A percentile compares a stretch with the other conserved stretches of the same genome.
These are phyloP conservation scores for Nitzschia sp. DNA, from an alignment of 108 stramenopile genomes.

Conservation along the genomic window DNA sequence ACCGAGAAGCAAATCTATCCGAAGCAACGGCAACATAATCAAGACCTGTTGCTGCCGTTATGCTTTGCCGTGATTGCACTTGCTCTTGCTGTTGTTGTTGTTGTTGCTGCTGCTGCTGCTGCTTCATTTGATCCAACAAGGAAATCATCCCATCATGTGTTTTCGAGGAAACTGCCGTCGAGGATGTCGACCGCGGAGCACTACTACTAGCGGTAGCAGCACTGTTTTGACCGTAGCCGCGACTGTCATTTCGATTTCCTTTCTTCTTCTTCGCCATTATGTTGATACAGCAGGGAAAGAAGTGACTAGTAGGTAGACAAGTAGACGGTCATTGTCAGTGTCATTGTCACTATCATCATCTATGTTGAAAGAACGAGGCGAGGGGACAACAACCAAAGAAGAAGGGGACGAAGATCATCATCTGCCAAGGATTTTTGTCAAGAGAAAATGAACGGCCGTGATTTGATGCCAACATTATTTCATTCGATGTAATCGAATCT, in stretches of 20 bases:
- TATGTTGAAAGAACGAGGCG: no score
- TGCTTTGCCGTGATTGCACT: neutral
- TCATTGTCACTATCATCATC: no score
- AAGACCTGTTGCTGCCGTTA: neutral
- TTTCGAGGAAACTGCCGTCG: conserved; percentile 8
- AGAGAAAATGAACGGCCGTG: no score
- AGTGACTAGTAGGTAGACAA: no score
- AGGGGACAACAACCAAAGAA: no score
- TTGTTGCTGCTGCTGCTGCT: neutral
- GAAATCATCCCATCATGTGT: conserved; percentile 23
- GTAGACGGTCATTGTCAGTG: no score
- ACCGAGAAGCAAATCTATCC: conserved; percentile 26
- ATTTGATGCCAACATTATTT: no score
- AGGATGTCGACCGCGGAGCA: neutral
- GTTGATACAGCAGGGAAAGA: no score
- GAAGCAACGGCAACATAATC: neutral
- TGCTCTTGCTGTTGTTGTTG: no score
- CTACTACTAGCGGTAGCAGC: neutral
- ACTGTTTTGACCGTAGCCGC: conserved; percentile 34
- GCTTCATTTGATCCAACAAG: conserved; percentile 10
- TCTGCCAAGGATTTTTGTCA: no score
- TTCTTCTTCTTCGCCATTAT: conserved; percentile 35
- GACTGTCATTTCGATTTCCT: conserved; percentile 24
- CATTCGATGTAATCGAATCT: no score
- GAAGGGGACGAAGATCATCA: no score